phyloP scores from a whole-genome alignment of 805 yeast species.

The Osmozyma mogii region DNA sequence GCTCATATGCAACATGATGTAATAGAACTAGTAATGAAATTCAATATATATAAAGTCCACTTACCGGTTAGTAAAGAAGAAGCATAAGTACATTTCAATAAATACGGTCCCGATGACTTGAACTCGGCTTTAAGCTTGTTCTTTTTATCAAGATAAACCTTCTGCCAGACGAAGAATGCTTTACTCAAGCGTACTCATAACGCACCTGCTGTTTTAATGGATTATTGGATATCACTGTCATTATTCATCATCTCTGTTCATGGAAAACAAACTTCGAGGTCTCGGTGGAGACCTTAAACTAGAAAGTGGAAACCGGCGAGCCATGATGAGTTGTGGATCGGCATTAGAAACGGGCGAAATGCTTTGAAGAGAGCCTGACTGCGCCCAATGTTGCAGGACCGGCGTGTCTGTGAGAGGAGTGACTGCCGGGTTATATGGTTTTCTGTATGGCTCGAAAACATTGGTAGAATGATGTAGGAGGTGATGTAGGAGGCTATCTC shows the following conservation, averaged over 20 bases:
- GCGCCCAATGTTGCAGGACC: slow-evolving; percentile 28
- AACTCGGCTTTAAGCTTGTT: no score
- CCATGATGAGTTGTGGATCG: slow-evolving; percentile 10
- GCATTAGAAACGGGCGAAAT: slow-evolving; percentile 4
- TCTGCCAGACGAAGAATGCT: no score
- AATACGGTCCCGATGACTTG: no score
- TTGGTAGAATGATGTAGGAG: slow-evolving; percentile 25
- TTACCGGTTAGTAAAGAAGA: no score
- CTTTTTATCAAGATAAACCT: no score
- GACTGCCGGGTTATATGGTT: slow-evolving; percentile 26
- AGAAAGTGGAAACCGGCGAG: slow-evolving; percentile 10
- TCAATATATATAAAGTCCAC: no score
- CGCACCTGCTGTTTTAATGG: not conserved
- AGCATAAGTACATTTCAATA: no score
- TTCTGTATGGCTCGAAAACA: slow-evolving; percentile 28
- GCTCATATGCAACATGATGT: no score
- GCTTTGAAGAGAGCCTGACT: slow-evolving; percentile 13
- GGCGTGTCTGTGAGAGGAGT: slow-evolving; percentile 34
- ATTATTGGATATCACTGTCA: not conserved
- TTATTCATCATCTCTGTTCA: slow-evolving; percentile 1
- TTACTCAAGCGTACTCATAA: no score
- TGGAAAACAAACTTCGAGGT: not conserved
- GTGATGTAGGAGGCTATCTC: slow-evolving; percentile 16
- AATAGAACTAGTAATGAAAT: no score
- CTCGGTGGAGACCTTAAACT: not conserved